These are phyloP conservation scores for Yarrowia alimentaria DNA, from an alignment of 805 yeast genomes.

Conservation along the genomic window DNA sequence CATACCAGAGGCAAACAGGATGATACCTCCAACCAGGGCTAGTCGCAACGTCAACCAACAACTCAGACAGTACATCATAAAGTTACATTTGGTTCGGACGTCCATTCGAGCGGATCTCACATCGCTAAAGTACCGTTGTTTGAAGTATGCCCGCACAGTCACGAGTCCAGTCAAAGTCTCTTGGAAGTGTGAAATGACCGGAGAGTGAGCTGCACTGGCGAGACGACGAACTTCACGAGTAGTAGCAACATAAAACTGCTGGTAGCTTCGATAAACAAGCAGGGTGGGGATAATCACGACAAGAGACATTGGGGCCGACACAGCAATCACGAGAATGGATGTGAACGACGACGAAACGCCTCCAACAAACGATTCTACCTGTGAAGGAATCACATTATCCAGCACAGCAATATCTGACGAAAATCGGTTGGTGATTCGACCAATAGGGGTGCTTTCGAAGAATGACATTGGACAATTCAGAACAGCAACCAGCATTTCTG, in stretches of 20 bases:
- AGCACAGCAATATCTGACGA: conserved; percentile 85
- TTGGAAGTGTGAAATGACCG: conserved; percentile 77
- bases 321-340: conserved; percentile 74
- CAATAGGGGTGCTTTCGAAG: conserved; percentile 93
- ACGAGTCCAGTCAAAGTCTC: conserved; percentile 76
- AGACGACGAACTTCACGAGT: conserved; percentile 78
- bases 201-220: conserved; percentile 65
- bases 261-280: conserved; percentile 65
- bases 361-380: conserved; percentile 41
- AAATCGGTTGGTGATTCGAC: conserved; percentile 85
- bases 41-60: conserved; percentile 76
- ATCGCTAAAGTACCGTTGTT: too few species aligned
- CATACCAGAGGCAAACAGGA: too few species aligned
- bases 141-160: conserved; percentile 77
- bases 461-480: conserved; percentile 90
- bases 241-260: conserved; percentile 62
- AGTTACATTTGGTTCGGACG: conserved; percentile 74
- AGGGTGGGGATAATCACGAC: conserved; percentile 67
- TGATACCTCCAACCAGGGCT: background rate
- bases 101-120: conserved; percentile 54
- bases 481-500: conserved; percentile 67
- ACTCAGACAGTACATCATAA: conserved; percentile 76
- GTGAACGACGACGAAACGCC: conserved; percentile 45
- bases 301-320: conserved; percentile 83
- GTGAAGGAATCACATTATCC: conserved; percentile 60